Base-by-base conservation (phyloP, 768 basidiomycete species). In the Paxillus involutus region DNA sequence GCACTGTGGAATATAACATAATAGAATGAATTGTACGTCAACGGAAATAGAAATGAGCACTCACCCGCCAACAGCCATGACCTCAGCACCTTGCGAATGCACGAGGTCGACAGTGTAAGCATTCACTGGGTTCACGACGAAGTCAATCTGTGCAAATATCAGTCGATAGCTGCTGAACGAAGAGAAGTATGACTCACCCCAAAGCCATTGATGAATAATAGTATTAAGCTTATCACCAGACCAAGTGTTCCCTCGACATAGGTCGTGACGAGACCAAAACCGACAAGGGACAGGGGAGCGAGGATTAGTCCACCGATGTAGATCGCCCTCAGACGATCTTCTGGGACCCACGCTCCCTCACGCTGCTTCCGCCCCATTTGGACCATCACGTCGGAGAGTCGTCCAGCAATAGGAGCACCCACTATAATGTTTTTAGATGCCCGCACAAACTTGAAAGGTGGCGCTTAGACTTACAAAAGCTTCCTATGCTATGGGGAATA, bases 41-140 rank as follows among this genome's bases (percentile, higher is more conserved):
- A 5, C 14, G 9, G 19, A 47, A 26, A 43, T n/a, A 16, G 11
- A 36, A 12, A 13, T 24, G 12, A 47, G 42, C 19, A 33, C 78
- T 45, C 42, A 84, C 85, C 66, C 73, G 55, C 71, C 75, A 1
- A 78, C 83, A 12, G 82, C 84, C 64, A 79, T 75, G 17, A 75
- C 73, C 61, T 86, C 84, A 2, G 85, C 82, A 59, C 86, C 86
- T n/a, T 77, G 75, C 26, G 72, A 63, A 43, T 80, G 82, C 61
- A 85, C 52, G 11, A 84, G 69, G 58, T 86, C 85, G 5, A 85
- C 79, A 37, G 70, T 64, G 53, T 85, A 85, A 16, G 83, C 74
- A n/a, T 76, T 70, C 17, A 70, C 66, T 0, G 84, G 81, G 26
- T 74, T 77, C 32, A 85, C 69, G 13, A 79, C 77, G 26, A 80